Base-by-base conservation (phyloP, 2,329 filamentous ascomycete species). In the Neonectria punicea region DNA sequence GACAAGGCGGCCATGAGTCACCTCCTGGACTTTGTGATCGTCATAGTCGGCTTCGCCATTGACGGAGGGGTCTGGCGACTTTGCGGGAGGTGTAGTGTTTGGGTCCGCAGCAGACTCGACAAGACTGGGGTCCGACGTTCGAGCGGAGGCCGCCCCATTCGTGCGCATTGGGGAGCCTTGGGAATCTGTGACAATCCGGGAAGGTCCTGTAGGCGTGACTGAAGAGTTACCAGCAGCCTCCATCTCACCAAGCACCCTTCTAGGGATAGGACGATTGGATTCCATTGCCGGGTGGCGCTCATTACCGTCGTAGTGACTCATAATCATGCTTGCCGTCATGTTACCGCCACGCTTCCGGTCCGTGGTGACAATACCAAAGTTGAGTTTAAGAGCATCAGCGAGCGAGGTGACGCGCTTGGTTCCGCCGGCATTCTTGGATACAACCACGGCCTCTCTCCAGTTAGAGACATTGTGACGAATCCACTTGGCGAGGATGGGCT, bases 391-490 rank as follows among this genome's bases (percentile, higher is more conserved):
- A 2, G 94, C 94, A 82, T 99, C 96, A 66, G 96, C 96, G 59
- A 99, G 85, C 30, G 95, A 98, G 14, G 96, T 99, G 43, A 98
- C 96, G 70, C 96, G 89, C 84, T 99, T 99, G 53, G 96, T 98
- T 63, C 96, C 96, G 61, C 96, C 96, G 2, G 96, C 93, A 76
- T 99, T 99, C 84, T 99, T 99, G 77, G 95, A 98, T 22, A 99
- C 96, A 16, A 98, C 94, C 7, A 99, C 96, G 10, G 93, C 94
- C 72, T 98, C 91, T 67, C 86, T 89, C 96, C 96, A 99, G 69
- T 92, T 89, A 14, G 89, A 85, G 43, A 99, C 91, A 76, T 98
- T 96, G 78, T 91, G 89, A 66, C 92, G 91, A 74, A 99, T 97
- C 96, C 96, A 99, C 73, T 93, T 92, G 58, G 95, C 94, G 75